Base-by-base conservation (phyloP, 2,329 filamentous ascomycete species). In the Gaeumannomyces sp. region DNA sequence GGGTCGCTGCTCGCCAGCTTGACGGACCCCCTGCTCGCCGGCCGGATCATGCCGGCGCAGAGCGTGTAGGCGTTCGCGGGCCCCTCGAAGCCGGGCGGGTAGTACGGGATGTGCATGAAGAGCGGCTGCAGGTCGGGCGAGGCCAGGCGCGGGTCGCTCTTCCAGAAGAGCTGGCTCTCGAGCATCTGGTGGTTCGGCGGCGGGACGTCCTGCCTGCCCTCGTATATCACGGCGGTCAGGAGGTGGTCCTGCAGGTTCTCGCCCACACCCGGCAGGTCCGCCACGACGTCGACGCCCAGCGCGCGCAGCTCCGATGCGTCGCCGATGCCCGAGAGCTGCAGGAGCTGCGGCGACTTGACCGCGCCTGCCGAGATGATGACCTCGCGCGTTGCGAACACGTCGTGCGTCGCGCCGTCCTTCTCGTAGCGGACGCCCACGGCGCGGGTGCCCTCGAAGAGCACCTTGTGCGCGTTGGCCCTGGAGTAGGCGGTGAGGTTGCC, bases 251-350 rank as follows among this genome's bases (percentile, higher is more conserved):
- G 73, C 6, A 78, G 67, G 59, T 76, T 76, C 68, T 77, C 76
- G 2, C 78, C 78, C 6, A 80, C 78, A 35, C 73, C 70, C 1
- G 75, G 73, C 27, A 72, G 71, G 53, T 78, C 71, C 6, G 75
- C 69, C 6, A 77, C 64, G 2, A 75, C 67, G 77, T 77, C 73
- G 65, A 80, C 78, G 8, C 69, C 69, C 45, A 76, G 73, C 61
- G 73, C 71, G n/a, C 74, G 67, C 1, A 84, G 73, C 59, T 81
- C 76, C 0, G 66, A 68, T 1, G 72, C 71, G 0, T 81, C 80
- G 0, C 82, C 82, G 56, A 78, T 65, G 2, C 83, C 82, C 2
- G 78, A 80, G 8, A 79, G 71, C 67, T 81, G 76, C 7, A 82
- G 73, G 29, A 82, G 69, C 25, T 76, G 73, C 4, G 80, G 79